These are phyloP conservation scores for Talaromyces thailandensis DNA, from an alignment of 495 filamentous ascomycete genomes.

Conservation along the genomic window DNA sequence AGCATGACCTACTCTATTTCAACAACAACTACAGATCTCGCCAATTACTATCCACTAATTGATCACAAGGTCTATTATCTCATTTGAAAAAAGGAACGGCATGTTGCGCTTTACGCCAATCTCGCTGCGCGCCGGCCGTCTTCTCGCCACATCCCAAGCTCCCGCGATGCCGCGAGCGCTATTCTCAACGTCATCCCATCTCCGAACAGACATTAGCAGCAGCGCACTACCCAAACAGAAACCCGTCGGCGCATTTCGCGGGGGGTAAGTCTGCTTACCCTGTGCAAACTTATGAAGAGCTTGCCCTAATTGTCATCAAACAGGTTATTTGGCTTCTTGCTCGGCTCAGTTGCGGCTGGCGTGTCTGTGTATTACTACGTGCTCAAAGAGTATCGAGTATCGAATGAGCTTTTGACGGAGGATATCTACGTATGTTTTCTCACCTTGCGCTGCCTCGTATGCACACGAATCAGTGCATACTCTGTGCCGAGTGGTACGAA, in stretches of 20 bases:
- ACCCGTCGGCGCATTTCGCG: slow-evolving; percentile 85
- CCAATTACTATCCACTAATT: neutral
- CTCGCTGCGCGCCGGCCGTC: neutral
- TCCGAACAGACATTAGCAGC: slow-evolving; percentile 20
- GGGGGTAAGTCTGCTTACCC: slow-evolving; percentile 79
- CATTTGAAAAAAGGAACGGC: neutral
- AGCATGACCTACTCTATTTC: neutral
- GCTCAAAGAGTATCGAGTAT: slow-evolving; percentile 82
- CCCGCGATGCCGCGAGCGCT: slow-evolving; percentile 12
- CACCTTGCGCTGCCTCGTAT: neutral
- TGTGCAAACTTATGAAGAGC: neutral
- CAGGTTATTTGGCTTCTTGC: slow-evolving; percentile 88
- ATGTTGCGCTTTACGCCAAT: neutral
- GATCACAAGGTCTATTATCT: neutral
- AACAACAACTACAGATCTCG: neutral
- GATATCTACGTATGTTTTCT: slow-evolving; percentile 81
- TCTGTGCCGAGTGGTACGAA: neutral
- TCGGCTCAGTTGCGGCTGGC: slow-evolving; percentile 73
- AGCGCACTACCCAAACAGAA: slow-evolving; percentile 57
- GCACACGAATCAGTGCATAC: too few species aligned
- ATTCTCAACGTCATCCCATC: slow-evolving; percentile 27
- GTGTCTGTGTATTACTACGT: slow-evolving; percentile 83
- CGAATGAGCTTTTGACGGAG: slow-evolving; percentile 89
- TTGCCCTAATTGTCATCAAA: slow-evolving; percentile 6
- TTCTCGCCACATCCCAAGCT: slow-evolving; percentile 9